These are phyloP conservation scores for Amanita pallidorosea DNA, from an alignment of 768 basidiomycete species.

Conservation along the genomic window DNA sequence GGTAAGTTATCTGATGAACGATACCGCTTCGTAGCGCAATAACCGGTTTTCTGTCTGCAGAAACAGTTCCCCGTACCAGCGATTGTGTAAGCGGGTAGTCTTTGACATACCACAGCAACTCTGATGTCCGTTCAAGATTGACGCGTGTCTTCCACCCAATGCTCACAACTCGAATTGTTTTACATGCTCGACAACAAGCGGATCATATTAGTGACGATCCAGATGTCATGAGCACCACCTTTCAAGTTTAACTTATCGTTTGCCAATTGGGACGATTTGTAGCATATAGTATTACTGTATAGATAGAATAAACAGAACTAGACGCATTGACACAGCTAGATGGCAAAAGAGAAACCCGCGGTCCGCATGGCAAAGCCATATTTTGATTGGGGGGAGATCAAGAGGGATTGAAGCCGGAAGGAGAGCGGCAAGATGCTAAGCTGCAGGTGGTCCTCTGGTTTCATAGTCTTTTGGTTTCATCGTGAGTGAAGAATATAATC, in stretches of 20 bases:
- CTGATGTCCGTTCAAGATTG: neutral
- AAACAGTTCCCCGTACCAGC: neutral
- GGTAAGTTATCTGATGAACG: neutral
- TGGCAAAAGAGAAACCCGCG: too few relatives aligned
- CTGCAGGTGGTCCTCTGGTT: too few relatives aligned
- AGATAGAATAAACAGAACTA: too few relatives aligned
- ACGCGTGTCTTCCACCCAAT: conserved; percentile 1
- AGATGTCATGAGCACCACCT: neutral
- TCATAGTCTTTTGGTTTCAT: too few relatives aligned
- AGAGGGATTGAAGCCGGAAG: too few relatives aligned
- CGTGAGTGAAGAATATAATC: too few relatives aligned
- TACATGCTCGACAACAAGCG: neutral
- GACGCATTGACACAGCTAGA: too few relatives aligned
- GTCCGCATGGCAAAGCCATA: too few relatives aligned
- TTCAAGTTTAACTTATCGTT: neutral
- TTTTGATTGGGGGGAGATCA: too few relatives aligned
- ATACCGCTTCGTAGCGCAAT: neutral
- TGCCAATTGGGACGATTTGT: neutral
- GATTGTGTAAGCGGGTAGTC: neutral
- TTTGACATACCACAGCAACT: neutral
- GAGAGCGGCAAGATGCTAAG: too few relatives aligned
- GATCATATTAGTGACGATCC: neutral
- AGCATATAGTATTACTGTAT: too few relatives aligned
- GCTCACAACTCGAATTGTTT: conserved; percentile 1
- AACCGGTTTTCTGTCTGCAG: neutral